Conservation (phyloP, 768 basidiomycete species). For the Xerocomellus dryophilus region DNA sequence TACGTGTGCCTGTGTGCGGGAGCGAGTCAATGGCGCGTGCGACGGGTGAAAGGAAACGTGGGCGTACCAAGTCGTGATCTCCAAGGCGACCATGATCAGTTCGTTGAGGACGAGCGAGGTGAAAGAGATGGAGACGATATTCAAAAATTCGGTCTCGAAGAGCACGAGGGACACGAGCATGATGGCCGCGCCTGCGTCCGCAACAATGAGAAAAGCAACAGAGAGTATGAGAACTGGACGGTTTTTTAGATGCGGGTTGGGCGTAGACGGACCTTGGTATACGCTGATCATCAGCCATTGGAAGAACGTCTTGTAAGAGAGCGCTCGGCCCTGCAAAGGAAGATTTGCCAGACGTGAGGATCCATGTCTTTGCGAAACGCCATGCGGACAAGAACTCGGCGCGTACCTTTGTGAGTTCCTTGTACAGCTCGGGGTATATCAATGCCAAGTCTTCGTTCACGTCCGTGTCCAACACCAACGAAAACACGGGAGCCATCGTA, state of each 20-base stretch:
- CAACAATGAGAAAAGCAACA: not conserved
- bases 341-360: not conserved
- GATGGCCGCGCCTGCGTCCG: conserved; percentile 78
- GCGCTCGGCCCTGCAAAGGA: conserved; percentile 72
- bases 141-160: conserved; percentile 96
- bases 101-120: conserved; percentile 95
- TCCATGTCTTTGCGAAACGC: not conserved
- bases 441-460: conserved; percentile 94
- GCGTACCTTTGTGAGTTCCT: conserved; percentile 89
- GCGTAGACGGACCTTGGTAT: conserved; percentile 73
- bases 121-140: conserved; percentile 98
- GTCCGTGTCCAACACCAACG: conserved; percentile 91
- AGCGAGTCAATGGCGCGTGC: not conserved
- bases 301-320: conserved; percentile 99
- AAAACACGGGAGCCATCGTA: conserved; percentile 98
- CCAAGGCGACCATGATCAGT: conserved; percentile 97
- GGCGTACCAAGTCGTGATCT: conserved; percentile 92
- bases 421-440: conserved; percentile 96
- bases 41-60: not conserved
- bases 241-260: not conserved
- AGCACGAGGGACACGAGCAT: conserved; percentile 97
- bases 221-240: not conserved
- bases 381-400: not conserved
- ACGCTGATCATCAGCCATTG: conserved; percentile 96
- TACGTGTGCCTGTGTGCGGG: conserved; percentile 74